phyloP scores from a whole-genome alignment of 495 filamentous ascomycete species.

The Articulospora tetracladia region DNA sequence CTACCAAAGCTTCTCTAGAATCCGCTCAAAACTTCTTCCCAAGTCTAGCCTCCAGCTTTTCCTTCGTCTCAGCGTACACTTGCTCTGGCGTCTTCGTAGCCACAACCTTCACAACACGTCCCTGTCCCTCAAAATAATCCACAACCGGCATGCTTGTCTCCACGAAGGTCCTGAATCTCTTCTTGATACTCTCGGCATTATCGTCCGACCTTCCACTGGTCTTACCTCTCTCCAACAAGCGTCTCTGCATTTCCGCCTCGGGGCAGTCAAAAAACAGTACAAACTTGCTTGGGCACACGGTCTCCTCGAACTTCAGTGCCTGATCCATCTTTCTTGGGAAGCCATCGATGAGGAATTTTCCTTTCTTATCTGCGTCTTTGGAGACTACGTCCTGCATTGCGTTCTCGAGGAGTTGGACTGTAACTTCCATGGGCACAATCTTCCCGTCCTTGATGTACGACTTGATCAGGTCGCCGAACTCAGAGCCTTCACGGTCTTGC shows the following conservation, averaged over 20 bases:
- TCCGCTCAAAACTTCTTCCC: constrained; percentile 24
- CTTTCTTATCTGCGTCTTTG: constrained; percentile 25
- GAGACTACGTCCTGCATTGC: constrained; percentile 69
- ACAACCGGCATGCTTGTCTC: constrained; percentile 98
- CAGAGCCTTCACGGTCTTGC: constrained; percentile 75
- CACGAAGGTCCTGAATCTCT: constrained; percentile 88
- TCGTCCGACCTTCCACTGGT: constrained; percentile 89
- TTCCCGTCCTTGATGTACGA: constrained; percentile 86
- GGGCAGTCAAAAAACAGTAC: constrained; percentile 91
- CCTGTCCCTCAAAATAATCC: constrained; percentile 70
- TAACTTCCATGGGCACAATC: constrained; percentile 98
- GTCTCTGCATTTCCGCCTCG: constrained; percentile 78
- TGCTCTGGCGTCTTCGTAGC: constrained; percentile 64
- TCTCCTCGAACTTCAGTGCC: constrained; percentile 85
- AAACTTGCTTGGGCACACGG: constrained; percentile 75
- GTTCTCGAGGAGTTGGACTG: constrained; percentile 88
- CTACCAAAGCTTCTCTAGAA: not conserved
- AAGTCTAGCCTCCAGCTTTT: constrained; percentile 21
- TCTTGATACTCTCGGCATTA: constrained; percentile 91
- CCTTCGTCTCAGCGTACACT: constrained; percentile 68
- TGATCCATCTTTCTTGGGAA: constrained; percentile 98
- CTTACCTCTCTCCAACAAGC: constrained; percentile 84
- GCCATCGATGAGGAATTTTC: constrained; percentile 84
- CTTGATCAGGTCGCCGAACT: constrained; percentile 89
- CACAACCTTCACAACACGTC: constrained; percentile 72